Base-by-base conservation (phyloP, 305 asterid species). In the Fraxinus greggii region DNA sequence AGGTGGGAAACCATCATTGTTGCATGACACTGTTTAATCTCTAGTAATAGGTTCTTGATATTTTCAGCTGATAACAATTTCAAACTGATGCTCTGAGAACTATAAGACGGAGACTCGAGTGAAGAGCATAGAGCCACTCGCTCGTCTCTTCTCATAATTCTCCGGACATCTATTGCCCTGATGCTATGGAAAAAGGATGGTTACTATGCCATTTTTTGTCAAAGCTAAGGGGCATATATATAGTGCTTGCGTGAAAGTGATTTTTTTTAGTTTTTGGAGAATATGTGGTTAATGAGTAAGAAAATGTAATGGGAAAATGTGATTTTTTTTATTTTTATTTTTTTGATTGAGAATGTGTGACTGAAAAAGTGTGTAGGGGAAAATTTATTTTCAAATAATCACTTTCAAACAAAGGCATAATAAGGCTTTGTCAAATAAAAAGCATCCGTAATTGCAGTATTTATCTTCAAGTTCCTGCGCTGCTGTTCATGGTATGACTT, bases 131-230 rank as follows among this genome's bases (percentile, higher is more conserved):
- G 88, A 78, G 78, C 86, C 45, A 31, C 54, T 56, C 13, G 79
- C 83, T 77, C 29, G 88, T 78, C 29, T 86, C 89, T 84, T 88
- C 88, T 88, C 88, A 84, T 82, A 84, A 79, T 70, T 83, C 84
- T 88, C 85, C 88, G 42, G 29, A 88, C 48, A 86, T 69, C 29
- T 29, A 78, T 65, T 35, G 85, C 87, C 83, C 82, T 61, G 75
- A 26, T 26, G 61, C 56, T 36, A 56, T 33, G 72, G 80, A 74
- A 13, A 56, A 65, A 36, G 76, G 78, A 67, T 67, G 74, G 35
- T 12, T 12, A 1, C 29, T 65, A 67, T 28, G 32, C 21, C 35
- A 26, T 28, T 28, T 28, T 67, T 26, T 67, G 8, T 67, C 74
- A 26, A 24, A 67, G 74, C 73, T 65, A 65, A 5, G 7, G 35